A percentile compares a stretch with the other conserved stretches of the same genome.
phyloP scores from a whole-genome alignment of 371 early-diverging fungal genomes.

The Capillidium heterosporum region DNA sequence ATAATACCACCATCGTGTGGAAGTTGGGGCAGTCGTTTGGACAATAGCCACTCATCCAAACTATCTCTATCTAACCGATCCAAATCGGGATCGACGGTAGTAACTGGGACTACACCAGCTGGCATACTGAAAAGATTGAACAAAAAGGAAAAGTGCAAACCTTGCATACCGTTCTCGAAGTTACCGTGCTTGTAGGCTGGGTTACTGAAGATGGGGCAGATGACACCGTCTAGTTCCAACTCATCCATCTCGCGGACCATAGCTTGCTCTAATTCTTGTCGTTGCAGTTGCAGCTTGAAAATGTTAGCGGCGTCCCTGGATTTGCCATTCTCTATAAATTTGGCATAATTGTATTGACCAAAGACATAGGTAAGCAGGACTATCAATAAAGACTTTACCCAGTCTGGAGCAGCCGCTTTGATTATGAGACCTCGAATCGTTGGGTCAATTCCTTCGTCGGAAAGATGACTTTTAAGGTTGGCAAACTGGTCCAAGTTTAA shows the following conservation, averaged over 20 bases:
- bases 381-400: background rate
- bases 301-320: background rate
- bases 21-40: background rate
- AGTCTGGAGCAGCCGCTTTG: background rate
- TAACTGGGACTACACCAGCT: slow-evolving; percentile 5
- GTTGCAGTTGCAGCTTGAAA: background rate
- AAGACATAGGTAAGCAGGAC: background rate
- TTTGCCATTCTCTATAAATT: background rate
- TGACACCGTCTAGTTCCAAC: background rate
- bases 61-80: background rate
- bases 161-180: background rate
- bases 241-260: background rate
- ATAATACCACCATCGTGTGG: background rate
- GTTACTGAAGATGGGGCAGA: background rate
- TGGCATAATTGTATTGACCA: background rate
- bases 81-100: background rate
- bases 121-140: background rate
- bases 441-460: background rate
- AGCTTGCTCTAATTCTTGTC: background rate
- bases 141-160: background rate
- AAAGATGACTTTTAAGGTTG: background rate
- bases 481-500: background rate
- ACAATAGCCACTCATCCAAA: background rate
- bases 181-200: background rate
- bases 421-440: background rate